phyloP scores from a whole-genome alignment of 192 early-diverging fungal species.

The Umbelopsis sp. region DNA sequence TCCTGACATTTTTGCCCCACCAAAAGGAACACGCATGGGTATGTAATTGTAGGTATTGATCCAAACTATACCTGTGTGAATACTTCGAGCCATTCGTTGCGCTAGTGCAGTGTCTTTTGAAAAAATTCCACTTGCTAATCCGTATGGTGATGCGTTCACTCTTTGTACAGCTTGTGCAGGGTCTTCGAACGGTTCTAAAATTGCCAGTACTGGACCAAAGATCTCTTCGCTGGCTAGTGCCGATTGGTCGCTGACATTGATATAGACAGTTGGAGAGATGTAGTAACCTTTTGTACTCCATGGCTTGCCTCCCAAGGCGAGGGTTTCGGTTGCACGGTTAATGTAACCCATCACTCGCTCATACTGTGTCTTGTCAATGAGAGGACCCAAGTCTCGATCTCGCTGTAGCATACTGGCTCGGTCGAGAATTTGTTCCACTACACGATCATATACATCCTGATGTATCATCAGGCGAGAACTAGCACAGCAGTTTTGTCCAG shows the following conservation, averaged over 20 bases:
- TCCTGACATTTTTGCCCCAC: constrained; percentile 61
- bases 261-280: constrained; percentile 62
- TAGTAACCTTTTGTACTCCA: constrained; percentile 46
- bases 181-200: constrained; percentile 50
- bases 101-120: constrained; percentile 42
- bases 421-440: constrained; percentile 54
- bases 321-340: constrained; percentile 34
- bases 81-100: constrained; percentile 41
- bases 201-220: constrained; percentile 60
- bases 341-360: constrained; percentile 54
- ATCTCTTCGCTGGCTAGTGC: constrained; percentile 57
- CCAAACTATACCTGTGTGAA: constrained; percentile 58
- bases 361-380: constrained; percentile 59
- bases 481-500: constrained; percentile 79
- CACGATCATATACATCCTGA: constrained; percentile 60
- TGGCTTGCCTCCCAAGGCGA: constrained; percentile 31
- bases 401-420: constrained; percentile 41
- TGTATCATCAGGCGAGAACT: constrained; percentile 73
- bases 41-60: constrained; percentile 62
- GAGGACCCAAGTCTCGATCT: constrained; percentile 45
- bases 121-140: constrained; percentile 58
- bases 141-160: constrained; percentile 53
- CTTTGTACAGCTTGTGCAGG: constrained; percentile 50
- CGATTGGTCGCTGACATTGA: constrained; percentile 42
- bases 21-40: constrained; percentile 60